These are phyloP conservation scores for Chaetomiaceae sp. DNA, from an alignment of 2,329 filamentous ascomycete genomes.

Conservation along the genomic window DNA sequence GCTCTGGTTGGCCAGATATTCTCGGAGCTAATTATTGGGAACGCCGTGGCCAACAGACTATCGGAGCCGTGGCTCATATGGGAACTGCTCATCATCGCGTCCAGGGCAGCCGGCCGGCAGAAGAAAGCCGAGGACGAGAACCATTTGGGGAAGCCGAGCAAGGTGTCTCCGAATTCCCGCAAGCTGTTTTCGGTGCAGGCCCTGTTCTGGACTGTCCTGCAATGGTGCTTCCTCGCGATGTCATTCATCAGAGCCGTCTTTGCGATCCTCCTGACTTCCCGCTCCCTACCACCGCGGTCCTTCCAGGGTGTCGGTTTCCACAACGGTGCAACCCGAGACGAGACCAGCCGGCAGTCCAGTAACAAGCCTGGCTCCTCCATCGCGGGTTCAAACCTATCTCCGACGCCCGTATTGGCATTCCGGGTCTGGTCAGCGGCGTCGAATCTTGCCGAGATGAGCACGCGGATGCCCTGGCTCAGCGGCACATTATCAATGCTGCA, in stretches of 20 bases:
- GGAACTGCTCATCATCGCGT: conserved; percentile 73
- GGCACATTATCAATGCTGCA: conserved; percentile 72
- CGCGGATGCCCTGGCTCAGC: conserved; percentile 86
- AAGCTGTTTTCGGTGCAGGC: conserved; percentile 38
- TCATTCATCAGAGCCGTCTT: conserved; percentile 62
- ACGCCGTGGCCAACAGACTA: conserved; percentile 70
- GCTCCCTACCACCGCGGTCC: conserved; percentile 53
- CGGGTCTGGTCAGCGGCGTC: conserved; percentile 69
- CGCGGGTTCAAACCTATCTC: conserved; percentile 28
- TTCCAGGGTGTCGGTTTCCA: conserved; percentile 19
- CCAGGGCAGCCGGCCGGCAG: conserved; percentile 36
- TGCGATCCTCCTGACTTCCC: conserved; percentile 60
- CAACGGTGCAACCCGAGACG: conserved; percentile 24
- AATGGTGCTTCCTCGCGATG: conserved; percentile 51
- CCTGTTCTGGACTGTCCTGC: conserved; percentile 53
- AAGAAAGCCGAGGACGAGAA: conserved; percentile 15
- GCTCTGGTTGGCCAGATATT: conserved; percentile 82
- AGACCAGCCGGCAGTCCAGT: conserved; percentile 23
- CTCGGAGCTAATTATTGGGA: conserved; percentile 83
- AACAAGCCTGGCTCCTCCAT: conserved; percentile 20
- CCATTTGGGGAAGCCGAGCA: conserved; percentile 10
- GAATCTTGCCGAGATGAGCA: conserved; percentile 66
- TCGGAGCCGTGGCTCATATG: conserved; percentile 87
- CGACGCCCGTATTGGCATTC: conserved; percentile 69
- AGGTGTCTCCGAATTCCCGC: conserved; percentile 14